Base-by-base conservation (phyloP, 78 protist species). In the Tieghemostelium lacteum region DNA sequence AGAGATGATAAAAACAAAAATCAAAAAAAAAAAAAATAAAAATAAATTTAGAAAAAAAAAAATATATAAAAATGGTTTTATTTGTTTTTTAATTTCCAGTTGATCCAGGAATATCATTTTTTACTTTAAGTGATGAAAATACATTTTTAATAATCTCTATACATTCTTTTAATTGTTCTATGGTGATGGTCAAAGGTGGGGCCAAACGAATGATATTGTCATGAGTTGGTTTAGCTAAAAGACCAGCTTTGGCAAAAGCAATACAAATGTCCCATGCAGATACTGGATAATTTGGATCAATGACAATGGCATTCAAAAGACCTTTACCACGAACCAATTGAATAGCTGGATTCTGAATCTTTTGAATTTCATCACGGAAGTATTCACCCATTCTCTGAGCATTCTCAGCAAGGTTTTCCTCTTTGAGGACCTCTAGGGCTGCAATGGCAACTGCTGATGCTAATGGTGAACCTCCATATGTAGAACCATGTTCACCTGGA, bases 191-290 rank as follows among this genome's bases (percentile, higher is more conserved):
- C 50, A 98, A 92, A 10, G 99, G 99, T 34, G 99, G 99, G 1
- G 99, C 99, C 10, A 98, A 57, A 33, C 99, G 97, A 85, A 98
- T 94, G 91, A 85, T 98, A 73, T 92, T 8, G 60, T 77, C 96
- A 72, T 98, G 99, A 28, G 99, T 98, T 57, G 99, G 98, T 95
- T 98, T 98, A 73, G 97, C 96, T 0, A 98, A 96, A 12, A 98
- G 70, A 0, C 99, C 99, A 67, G 50, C 28, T 31, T 96, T 85
- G 31, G 22, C 42, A 61, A 98, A 54, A 73, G n/a, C 19, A 58
- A 95, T 50, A 86, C 98, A 96, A 12, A 97, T 70, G 36, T 96
- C 95, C 96, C 95, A 94, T 24, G 98, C 98, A 1, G 94, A 58
- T 3, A 65, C 49, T 12, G 65, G 24, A 65, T 54, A 85, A 20